Evolutionary conservation across 2,329 filamentous ascomycete genomes (phyloP), one percentile per base, ranked within the genome.

Genomic region (Apiospora kogelbergensis): DNA sequence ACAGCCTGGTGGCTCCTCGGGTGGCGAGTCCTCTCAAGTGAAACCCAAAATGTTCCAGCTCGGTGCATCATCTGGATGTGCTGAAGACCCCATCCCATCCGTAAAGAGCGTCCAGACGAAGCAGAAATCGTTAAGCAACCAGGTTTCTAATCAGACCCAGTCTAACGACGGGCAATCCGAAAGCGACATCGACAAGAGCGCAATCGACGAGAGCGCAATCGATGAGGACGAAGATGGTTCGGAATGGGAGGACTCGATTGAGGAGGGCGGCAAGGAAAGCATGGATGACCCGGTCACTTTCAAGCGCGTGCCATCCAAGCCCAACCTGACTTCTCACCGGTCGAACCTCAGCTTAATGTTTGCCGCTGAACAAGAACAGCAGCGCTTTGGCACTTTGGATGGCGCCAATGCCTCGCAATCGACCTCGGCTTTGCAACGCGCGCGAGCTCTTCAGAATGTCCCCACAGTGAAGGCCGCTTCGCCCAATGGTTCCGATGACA

Each of bases 311-410:
- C 93, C 97, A 79, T 98, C 95, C 48, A 90, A 90, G 79, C 89
- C 91, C 9, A 93, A 97, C 76, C 85, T 98, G 33, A 91, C 92
- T 2, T 97, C 95, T 1, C 90, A 93, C 65, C 91, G 92, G 66
- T 98, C 95, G 1, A 88, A 98, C 48, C 91, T 99, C 73, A 98
- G 95, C 0, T 90, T 95, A 67, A 91, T 95, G 86, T 90, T 99
- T 78, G 92, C 93, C 74, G 76, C 84, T 15, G 53, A 30, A 2
- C 53, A 60, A n/a, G 53, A 60, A 2, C 40, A 57, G 0, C 90
- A 97, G 77, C 91, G 40, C 15, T 37, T 26, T 9, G 48, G 66
- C 13, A 41, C 41, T n/a, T 37, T 53, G 15, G 37, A 40, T 63
- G 48, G 89, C 71, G 91, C 90, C 77, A 88, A 86, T 67, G 91